Percentiles rank a stretch among this genome's conserved stretches.
Evolutionary conservation across 1,284 basidiomycete species (phyloP).

Genomic region (Bjerkandera adusta): DNA sequence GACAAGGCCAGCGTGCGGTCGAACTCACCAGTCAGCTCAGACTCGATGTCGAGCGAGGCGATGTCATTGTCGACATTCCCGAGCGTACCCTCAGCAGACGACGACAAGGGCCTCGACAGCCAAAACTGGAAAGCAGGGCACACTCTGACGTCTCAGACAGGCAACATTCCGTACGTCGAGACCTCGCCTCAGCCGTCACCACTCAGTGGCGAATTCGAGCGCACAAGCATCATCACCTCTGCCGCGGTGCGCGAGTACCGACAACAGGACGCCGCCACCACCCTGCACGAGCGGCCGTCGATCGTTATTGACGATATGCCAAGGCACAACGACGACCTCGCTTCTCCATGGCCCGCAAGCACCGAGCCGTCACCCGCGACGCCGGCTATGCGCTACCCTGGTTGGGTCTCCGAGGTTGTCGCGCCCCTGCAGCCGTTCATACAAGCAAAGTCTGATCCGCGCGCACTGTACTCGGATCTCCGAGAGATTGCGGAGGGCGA

Average conservation of each 20-base stretch:
- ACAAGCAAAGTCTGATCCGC: slow-evolving; percentile 56
- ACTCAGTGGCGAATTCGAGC: slow-evolving; percentile 20
- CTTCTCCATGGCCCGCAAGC: not conserved
- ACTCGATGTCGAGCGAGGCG: slow-evolving; percentile 27
- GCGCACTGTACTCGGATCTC: slow-evolving; percentile 58
- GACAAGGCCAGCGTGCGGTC: slow-evolving; percentile 4
- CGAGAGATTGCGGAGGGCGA: slow-evolving; percentile 79
- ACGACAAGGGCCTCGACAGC: too few species aligned
- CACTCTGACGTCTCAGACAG: too few species aligned
- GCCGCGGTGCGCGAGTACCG: slow-evolving; percentile 9
- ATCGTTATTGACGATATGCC: slow-evolving; percentile 26
- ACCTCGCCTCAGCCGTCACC: slow-evolving; percentile 28
- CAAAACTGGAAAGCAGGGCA: not conserved
- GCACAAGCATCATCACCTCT: slow-evolving; percentile 10
- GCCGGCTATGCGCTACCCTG: slow-evolving; percentile 26
- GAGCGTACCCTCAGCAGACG: not conserved
- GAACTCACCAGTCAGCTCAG: slow-evolving; percentile 26
- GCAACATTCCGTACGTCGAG: slow-evolving; percentile 22
- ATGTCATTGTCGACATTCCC: slow-evolving; percentile 20
- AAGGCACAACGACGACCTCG: slow-evolving; percentile 12
- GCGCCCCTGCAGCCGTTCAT: slow-evolving; percentile 63
- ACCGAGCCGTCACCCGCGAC: slow-evolving; percentile 21
- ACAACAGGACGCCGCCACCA: slow-evolving; percentile 4
- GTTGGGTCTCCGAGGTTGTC: slow-evolving; percentile 51
- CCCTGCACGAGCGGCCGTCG: slow-evolving; percentile 18